Base-by-base conservation (phyloP, 2,329 filamentous ascomycete genomes). In the Albophoma yamanashiensis region DNA sequence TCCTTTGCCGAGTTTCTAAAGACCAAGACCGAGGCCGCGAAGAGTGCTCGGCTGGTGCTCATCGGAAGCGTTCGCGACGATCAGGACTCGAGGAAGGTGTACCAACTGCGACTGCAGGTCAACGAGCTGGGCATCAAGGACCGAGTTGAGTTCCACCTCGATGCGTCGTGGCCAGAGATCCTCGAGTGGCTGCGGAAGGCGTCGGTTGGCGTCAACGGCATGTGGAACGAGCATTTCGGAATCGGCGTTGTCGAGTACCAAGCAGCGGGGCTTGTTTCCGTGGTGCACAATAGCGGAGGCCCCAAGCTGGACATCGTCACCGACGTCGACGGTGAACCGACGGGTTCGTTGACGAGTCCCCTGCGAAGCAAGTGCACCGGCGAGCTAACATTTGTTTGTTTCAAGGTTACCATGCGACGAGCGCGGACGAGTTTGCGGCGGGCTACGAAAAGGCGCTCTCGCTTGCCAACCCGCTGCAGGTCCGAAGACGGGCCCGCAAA, bases 171-270 rank as follows among this genome's bases (percentile, higher is more conserved):
- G 92, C 85, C 89, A 4, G 84, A 91, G 66, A 90, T 99, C 58
- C 79, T 97, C 12, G 82, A 89, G 39, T 92, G 90, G 84, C 79
- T 97, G 62, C 78, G 84, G 58, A 85, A 79, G 63, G 87, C 89
- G 4, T 93, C 86, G 22, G 84, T 99, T 1, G 94, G 94, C 57
- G 92, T 96, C 38, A 99, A 99, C 67, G 91, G 89, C 69, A 99
- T 99, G 94, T 99, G 94, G 93, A 97, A 97, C 72, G 94, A 99
- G 76, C 94, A 99, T 74, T 99, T 99, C 71, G 94, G 94, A 27
- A 99, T 99, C 61, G 94, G 94, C 1, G 92, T 97, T 20, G 94
- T 99, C 47, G 94, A 99, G 78, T 99, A 97, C 71, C 92, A 97
- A 71, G 94, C 94, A 4, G 94, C 94, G 0, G 94, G 94, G 1